phyloP scores from a whole-genome alignment of 805 yeast genomes.

The Starmerella vaccinii region DNA sequence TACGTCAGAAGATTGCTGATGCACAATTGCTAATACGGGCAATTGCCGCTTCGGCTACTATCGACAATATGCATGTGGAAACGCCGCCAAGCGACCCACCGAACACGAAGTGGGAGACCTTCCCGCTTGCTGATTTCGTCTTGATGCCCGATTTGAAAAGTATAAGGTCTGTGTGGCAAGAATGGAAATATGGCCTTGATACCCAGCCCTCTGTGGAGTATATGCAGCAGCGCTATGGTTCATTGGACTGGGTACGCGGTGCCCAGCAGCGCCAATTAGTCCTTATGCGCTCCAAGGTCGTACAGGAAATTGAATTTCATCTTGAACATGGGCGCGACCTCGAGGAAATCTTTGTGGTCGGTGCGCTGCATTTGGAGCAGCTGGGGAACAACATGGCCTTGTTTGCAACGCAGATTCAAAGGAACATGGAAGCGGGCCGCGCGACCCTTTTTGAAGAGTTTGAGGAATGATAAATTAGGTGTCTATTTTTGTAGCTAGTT shows the following conservation, averaged over 20 bases:
- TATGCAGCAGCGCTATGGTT: constrained; percentile 9
- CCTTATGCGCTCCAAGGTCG: constrained; percentile 1
- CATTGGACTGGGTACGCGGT: neutral
- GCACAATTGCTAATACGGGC: constrained; percentile 1
- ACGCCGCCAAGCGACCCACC: neutral
- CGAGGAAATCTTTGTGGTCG: constrained; percentile 13
- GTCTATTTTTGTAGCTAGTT: neutral
- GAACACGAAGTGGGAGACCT: neutral
- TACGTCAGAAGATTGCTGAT: constrained; percentile 3
- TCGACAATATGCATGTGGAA: neutral
- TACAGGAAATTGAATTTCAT: constrained; percentile 15
- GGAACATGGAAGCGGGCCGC: neutral
- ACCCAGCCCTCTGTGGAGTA: constrained; percentile 9
- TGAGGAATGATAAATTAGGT: neutral
- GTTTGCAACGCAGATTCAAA: constrained; percentile 5
- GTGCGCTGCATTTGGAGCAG: neutral
- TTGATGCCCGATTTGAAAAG: neutral
- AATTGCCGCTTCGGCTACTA: neutral
- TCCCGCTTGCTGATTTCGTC: neutral
- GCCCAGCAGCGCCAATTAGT: neutral
- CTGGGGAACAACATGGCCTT: neutral
- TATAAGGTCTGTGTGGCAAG: constrained; percentile 2
- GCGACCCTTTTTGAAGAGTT: constrained; percentile 8
- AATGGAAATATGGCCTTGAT: constrained; percentile 11
- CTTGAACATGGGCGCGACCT: constrained; percentile 14